phyloP scores from a whole-genome alignment of 345 rosid species.

The Eucalyptus caleyi region DNA sequence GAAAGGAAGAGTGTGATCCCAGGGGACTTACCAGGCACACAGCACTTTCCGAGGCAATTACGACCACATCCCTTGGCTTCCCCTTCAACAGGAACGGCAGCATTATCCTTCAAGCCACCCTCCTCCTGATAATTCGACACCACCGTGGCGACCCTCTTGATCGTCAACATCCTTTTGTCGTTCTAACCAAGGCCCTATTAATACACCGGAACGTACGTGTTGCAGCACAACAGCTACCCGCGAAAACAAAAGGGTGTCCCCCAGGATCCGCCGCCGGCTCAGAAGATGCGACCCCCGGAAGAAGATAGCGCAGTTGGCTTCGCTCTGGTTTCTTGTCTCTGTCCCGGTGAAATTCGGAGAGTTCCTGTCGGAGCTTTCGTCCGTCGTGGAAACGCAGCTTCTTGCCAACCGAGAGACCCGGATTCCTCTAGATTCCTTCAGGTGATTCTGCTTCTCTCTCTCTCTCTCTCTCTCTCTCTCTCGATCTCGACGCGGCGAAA shows the following conservation, averaged over 20 bases:
- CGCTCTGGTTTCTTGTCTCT: neutral
- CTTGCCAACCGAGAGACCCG: neutral
- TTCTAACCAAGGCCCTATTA: neutral
- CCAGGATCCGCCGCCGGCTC: neutral
- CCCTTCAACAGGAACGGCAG: too few relatives aligned
- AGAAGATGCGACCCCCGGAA: neutral
- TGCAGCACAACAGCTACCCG: neutral
- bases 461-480: neutral
- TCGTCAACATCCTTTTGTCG: conserved; percentile 1
- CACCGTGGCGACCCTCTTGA: conserved; percentile 19
- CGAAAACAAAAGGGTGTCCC: neutral
- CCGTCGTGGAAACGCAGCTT: neutral
- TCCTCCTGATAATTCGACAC: conserved; percentile 26
- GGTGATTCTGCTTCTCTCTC: neutral
- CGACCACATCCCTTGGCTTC: too few relatives aligned
- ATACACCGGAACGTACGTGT: neutral
- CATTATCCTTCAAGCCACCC: neutral
- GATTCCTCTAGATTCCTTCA: neutral
- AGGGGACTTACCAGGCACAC: too few relatives aligned
- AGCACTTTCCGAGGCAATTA: too few relatives aligned
- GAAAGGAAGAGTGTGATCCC: too few relatives aligned
- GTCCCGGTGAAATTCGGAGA: neutral
- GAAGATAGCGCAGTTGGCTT: neutral
- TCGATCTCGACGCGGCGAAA: neutral
- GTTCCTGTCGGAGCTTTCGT: neutral